Percentiles rank a stretch among this genome's conserved stretches.
These are phyloP conservation scores for Hirsutella minnesotensis DNA, from an alignment of 2,329 filamentous ascomycete species.

Conservation along the genomic window DNA sequence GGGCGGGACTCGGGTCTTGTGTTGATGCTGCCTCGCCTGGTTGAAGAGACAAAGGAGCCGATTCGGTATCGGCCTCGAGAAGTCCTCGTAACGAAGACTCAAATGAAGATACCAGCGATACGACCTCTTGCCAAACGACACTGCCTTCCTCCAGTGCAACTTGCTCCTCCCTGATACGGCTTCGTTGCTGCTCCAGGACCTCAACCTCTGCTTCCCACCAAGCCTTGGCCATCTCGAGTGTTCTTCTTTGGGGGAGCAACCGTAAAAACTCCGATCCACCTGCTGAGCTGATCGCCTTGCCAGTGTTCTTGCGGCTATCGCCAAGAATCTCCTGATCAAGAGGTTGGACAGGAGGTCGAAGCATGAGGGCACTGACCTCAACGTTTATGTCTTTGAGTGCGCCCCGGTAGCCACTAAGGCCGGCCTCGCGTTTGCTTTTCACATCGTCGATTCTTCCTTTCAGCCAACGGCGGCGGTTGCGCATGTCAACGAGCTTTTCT, in stretches of 20 bases:
- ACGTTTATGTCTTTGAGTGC: conserved; percentile 54
- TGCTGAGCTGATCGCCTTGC: conserved; percentile 13
- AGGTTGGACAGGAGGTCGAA: conserved; percentile 41
- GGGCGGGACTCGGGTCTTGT: conserved; percentile 26
- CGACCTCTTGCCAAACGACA: conserved; percentile 51
- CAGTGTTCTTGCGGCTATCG: conserved; percentile 4
- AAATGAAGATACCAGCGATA: conserved; percentile 48
- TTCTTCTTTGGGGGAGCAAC: conserved; percentile 52
- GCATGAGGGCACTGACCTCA: conserved; percentile 48
- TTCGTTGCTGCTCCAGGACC: conserved; percentile 40
- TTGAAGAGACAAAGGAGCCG: conserved; percentile 5
- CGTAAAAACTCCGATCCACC: conserved; percentile 43
- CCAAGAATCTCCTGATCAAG: conserved; percentile 34
- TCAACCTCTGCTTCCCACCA: conserved; percentile 58
- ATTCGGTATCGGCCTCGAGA: conserved; percentile 26
- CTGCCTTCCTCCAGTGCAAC: conserved; percentile 56
- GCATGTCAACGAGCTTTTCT: conserved; percentile 48
- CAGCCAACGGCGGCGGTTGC: conserved; percentile 46
- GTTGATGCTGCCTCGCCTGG: conserved; percentile 19
- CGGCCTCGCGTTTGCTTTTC: conserved; percentile 55
- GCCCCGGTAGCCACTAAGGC: conserved; percentile 59
- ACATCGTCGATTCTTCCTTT: conserved; percentile 48
- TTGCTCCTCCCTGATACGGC: conserved; percentile 47
- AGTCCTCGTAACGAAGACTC: conserved; percentile 49
- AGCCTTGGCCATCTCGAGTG: conserved; percentile 55